Evolutionary conservation across 495 filamentous ascomycete genomes (phyloP).

Genomic region (Daldinia loculata): DNA sequence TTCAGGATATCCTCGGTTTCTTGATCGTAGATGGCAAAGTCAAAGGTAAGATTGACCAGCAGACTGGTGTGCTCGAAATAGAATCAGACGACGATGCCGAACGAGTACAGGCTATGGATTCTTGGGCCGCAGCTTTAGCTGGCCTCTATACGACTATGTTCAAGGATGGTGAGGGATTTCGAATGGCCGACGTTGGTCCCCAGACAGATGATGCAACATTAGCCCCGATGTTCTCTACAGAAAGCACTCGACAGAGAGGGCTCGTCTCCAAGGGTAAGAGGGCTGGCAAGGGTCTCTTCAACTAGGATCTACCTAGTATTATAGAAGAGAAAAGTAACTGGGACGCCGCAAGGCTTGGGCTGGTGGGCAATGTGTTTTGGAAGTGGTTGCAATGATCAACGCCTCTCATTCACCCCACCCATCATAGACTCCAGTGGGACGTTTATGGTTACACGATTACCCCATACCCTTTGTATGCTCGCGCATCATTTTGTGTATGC

Average conservation of each 20-base stretch:
- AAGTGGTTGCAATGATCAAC: background rate
- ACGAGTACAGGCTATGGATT: slow-evolving; percentile 74
- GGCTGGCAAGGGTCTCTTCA: slow-evolving; percentile 2
- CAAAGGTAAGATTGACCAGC: slow-evolving; percentile 87
- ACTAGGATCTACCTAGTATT: background rate
- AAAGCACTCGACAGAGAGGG: slow-evolving; percentile 6
- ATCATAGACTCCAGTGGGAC: background rate
- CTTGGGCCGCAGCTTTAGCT: slow-evolving; percentile 74
- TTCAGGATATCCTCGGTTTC: slow-evolving; percentile 91
- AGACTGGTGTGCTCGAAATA: slow-evolving; percentile 81
- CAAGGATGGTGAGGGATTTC: slow-evolving; percentile 77
- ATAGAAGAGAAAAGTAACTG: background rate
- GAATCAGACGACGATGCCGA: slow-evolving; percentile 77
- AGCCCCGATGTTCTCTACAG: slow-evolving; percentile 6
- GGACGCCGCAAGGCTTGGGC: background rate
- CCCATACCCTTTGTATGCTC: background rate
- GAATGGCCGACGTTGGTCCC: slow-evolving; percentile 24
- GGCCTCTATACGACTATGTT: slow-evolving; percentile 71
- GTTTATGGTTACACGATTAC: background rate
- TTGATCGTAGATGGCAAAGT: slow-evolving; percentile 90
- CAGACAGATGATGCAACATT: slow-evolving; percentile 20
- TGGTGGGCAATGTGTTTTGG: too few species aligned
- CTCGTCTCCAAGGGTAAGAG: slow-evolving; percentile 7
- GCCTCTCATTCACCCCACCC: background rate
- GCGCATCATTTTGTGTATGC: background rate